Base-by-base conservation (phyloP, 2,329 filamentous ascomycete genomes). In the Hymenoscyphus albidus region DNA sequence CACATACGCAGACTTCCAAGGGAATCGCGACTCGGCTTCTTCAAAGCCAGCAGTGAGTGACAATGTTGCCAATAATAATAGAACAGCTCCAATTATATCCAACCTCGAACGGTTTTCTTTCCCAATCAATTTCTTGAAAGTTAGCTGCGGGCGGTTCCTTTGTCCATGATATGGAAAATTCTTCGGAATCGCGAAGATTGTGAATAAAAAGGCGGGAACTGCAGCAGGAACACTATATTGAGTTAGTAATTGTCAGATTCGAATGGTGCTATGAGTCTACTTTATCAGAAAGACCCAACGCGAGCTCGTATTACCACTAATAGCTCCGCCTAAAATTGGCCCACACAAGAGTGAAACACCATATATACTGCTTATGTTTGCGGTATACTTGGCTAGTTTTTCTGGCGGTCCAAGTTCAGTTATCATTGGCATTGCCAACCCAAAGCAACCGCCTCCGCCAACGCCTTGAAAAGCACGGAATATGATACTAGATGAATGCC, bases 241-340 rank as follows among this genome's bases (percentile, higher is more conserved):
- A 35, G 64, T 51, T 32, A 62, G 4, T 44, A 6, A 1, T 54
- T 27, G 3, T 27, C 22, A 27, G 22, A 27, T 3, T 6, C 13
- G 31, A n/a, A 56, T 3, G 14, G 10, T 38, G 13, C 13, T 16
- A 14, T 6, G 39, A 18, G 14, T 38, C 35, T 57, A 67, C 65
- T 87, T 87, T 71, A 87, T 81, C 81, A 82, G 86, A 72, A 87
- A 87, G 1, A 85, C 77, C 69, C 69, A 70, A 22, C 69, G 48
- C 69, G 67, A 70, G 0, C 62, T 65, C 7, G 64, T 60, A 14
- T 64, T 32, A 4, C 40, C 38, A 5, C 63, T 64, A 14, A 69
- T 59, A 2, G 62, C 61, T 44, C 69, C 67, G 0, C 69, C 69
- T 40, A 69, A 22, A 1, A 69, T 48, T 16, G 69, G 69, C 1